These are phyloP conservation scores for Lasiosphaeria ovina DNA, from an alignment of 495 filamentous ascomycete species.

Conservation along the genomic window DNA sequence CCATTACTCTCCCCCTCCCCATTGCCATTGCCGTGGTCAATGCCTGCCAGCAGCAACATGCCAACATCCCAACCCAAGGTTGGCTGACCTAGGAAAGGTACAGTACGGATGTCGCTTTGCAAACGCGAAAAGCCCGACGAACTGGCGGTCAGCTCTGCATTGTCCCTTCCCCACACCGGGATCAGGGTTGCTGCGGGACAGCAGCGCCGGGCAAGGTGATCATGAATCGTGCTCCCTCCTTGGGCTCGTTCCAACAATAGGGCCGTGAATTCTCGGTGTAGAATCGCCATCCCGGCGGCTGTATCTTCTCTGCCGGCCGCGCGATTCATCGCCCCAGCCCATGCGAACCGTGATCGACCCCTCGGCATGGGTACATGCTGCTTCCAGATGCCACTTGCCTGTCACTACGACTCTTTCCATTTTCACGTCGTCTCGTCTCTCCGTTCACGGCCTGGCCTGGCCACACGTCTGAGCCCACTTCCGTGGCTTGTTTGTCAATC, in stretches of 20 bases:
- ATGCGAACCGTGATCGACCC: slow-evolving; percentile 7
- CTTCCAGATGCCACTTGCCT: neutral
- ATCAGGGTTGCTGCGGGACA: slow-evolving; percentile 27
- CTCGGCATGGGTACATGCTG: slow-evolving; percentile 5
- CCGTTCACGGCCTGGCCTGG: slow-evolving; percentile 1
- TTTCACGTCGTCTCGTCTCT: neutral
- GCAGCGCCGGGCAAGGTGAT: slow-evolving; percentile 27
- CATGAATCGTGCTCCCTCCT: slow-evolving; percentile 30
- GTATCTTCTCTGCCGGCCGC: slow-evolving; percentile 1
- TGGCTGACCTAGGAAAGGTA: neutral
- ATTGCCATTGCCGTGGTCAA: slow-evolving; percentile 3
- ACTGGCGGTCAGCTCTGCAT: slow-evolving; percentile 38
- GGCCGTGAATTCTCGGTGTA: slow-evolving; percentile 13
- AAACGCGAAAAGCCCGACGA: slow-evolving; percentile 16
- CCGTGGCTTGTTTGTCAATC: neutral
- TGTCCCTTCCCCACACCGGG: slow-evolving; percentile 28
- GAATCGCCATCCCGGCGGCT: slow-evolving; percentile 9
- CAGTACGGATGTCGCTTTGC: neutral
- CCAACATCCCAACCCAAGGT: neutral
- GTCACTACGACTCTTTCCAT: neutral
- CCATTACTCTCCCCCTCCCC: neutral
- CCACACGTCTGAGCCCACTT: neutral
- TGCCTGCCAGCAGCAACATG: slow-evolving; percentile 14
- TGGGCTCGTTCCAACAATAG: slow-evolving; percentile 13
- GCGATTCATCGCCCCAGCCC: neutral